These are phyloP conservation scores for Plectranthus barbatus DNA, from an alignment of 257 asterid genomes.

Conservation along the genomic window DNA sequence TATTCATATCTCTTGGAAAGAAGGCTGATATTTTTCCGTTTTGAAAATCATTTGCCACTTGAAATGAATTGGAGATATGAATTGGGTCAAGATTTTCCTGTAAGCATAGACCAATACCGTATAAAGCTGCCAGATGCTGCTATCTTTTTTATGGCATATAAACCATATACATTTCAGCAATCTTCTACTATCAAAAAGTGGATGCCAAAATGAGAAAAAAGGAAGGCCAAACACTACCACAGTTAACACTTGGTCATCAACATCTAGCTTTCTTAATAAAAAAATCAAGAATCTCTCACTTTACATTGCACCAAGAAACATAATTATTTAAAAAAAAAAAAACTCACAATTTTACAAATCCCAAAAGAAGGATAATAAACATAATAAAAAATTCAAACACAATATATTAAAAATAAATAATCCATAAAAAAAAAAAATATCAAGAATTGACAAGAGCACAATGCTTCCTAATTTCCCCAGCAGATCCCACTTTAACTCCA, in stretches of 20 bases:
- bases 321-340: too few relatives aligned
- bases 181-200: not conserved
- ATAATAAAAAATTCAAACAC: not conserved
- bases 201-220: not conserved
- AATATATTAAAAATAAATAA: not conserved
- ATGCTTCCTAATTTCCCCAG: slow-evolving; percentile 49
- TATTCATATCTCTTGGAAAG: too few relatives aligned
- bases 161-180: not conserved
- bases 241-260: not conserved
- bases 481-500: slow-evolving; percentile 45
- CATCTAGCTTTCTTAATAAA: not conserved
- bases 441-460: slow-evolving; percentile 60
- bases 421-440: not conserved
- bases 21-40: too few relatives aligned
- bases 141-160: too few relatives aligned
- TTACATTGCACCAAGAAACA: not conserved
- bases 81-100: too few relatives aligned
- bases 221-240: too few relatives aligned
- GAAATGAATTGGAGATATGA: too few relatives aligned
- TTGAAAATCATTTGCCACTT: too few relatives aligned
- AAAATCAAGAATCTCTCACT: not conserved
- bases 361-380: not conserved
- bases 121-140: too few relatives aligned
- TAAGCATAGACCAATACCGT: too few relatives aligned
- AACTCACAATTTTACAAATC: not conserved